Evolutionary conservation across 768 basidiomycete species (phyloP).

Genomic region (Tylopilus plumbeoviolaceoides): DNA sequence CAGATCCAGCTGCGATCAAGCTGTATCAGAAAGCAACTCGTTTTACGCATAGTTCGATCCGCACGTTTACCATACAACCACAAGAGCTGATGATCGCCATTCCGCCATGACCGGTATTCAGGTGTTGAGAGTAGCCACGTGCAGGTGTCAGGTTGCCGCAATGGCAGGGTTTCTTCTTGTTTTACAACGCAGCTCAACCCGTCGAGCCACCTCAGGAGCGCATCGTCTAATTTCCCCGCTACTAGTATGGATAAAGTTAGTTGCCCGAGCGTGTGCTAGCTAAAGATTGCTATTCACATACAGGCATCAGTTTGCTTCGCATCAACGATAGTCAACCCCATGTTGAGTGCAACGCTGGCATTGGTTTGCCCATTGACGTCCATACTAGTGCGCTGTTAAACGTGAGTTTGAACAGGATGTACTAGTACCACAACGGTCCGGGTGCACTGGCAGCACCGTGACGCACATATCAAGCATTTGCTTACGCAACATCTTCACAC

Average conservation of each 20-base stretch:
- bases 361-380: neutral
- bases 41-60: neutral
- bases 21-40: neutral
- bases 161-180: slow-evolving; percentile 6
- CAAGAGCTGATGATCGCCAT: neutral
- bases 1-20: slow-evolving; percentile 11
- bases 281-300: neutral
- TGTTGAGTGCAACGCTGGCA: neutral
- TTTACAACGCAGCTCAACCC: slow-evolving; percentile 11
- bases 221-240: slow-evolving; percentile 6
- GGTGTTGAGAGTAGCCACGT: slow-evolving; percentile 3
- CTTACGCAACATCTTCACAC: no score
- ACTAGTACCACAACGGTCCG: no score
- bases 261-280: no score
- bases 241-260: neutral
- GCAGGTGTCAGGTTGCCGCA: slow-evolving; percentile 14
- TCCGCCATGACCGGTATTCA: neutral
- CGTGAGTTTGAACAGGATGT: neutral
- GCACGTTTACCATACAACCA: neutral
- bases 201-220: slow-evolving; percentile 6
- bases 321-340: neutral
- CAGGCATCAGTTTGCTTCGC: neutral
- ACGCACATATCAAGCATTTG: no score
- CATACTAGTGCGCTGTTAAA: neutral
- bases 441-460: no score